Evolutionary conservation across 148 eudicot genomes (phyloP).

Genomic region (Diospyros lotus): DNA sequence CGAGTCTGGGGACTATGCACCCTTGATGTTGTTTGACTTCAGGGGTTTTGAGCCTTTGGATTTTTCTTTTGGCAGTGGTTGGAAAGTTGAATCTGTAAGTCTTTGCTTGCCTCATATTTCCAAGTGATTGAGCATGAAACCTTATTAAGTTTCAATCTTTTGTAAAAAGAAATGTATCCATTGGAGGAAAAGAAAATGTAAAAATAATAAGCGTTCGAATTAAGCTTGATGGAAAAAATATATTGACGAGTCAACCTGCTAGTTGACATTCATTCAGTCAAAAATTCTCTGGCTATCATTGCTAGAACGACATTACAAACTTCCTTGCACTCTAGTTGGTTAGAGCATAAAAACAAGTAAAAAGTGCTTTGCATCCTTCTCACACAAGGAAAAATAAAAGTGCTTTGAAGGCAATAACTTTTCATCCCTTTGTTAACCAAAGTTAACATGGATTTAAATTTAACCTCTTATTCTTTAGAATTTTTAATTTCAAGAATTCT

Average conservation of each 20-base stretch:
- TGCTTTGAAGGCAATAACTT: too few relatives aligned
- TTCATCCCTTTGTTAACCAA: too few relatives aligned
- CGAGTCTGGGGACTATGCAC: slow-evolving; percentile 45
- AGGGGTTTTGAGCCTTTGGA: slow-evolving; percentile 82
- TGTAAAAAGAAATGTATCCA: neutral
- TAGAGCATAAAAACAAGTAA: too few relatives aligned
- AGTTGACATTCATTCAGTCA: neutral
- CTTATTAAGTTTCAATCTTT: neutral
- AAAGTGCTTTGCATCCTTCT: too few relatives aligned
- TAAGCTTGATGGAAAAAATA: neutral
- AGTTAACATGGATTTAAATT: too few relatives aligned
- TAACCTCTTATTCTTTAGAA: too few relatives aligned
- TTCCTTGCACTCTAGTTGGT: neutral
- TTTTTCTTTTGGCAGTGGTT: slow-evolving; percentile 60
- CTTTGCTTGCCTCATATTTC: neutral
- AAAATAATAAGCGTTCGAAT: neutral
- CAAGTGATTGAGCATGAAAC: neutral
- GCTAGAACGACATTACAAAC: neutral
- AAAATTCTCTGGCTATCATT: neutral
- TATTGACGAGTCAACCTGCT: neutral
- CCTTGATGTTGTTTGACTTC: slow-evolving; percentile 83
- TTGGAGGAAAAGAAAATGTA: neutral
- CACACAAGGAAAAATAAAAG: too few relatives aligned
- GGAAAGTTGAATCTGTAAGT: slow-evolving; percentile 87
- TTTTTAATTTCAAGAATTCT: too few relatives aligned